Evolutionary conservation across 2,329 filamentous ascomycete species (phyloP), one percentile per base, ranked within the genome.

Genomic region (Scytalidium sp.): DNA sequence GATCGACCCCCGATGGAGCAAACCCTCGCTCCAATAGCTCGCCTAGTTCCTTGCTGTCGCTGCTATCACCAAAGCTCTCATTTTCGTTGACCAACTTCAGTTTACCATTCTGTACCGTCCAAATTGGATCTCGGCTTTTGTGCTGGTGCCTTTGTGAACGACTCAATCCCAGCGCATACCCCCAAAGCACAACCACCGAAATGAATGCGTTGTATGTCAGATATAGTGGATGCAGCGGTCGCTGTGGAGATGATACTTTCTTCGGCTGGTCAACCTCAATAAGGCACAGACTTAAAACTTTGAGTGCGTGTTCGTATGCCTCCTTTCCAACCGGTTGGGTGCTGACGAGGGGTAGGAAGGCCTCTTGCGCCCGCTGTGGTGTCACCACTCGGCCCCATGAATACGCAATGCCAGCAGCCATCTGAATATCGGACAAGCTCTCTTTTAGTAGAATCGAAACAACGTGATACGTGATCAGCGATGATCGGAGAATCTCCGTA

Each of bases 401-500:
- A 45, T 53, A 59, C 3, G 57, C 54, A 21, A 49, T 59, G 11
- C 57, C 57, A 7, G 57, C 57, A 8, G 57, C 57, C 57, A 58
- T 58, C 19, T 58, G 57, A 32, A 58, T 58, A 41, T 59, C 57
- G 20, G 55, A 51, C 17, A 59, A 41, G 11, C 50, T 59, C 32
- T 53, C 57, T 7, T 52, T 53, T 19, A 59, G 46, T 15, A 59
- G 50, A 1, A 58, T 50, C 2, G 56, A 46, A 13, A 52, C 50
- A 36, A 59, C 55, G 36, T 58, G 50, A 39, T 59, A 59, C 46
- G 57, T 58, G 4, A 58, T 47, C 10, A 55, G 23, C 4, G 57
- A 46, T 22, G 46, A 53, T 52, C 56, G 53, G 4, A 52, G 51
- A 13, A 56, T 39, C 40, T 52, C 50, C 4, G 43, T 55, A 20